phyloP scores from a whole-genome alignment of 441 rosid species.

The Pelargonium cotyledonis region DNA sequence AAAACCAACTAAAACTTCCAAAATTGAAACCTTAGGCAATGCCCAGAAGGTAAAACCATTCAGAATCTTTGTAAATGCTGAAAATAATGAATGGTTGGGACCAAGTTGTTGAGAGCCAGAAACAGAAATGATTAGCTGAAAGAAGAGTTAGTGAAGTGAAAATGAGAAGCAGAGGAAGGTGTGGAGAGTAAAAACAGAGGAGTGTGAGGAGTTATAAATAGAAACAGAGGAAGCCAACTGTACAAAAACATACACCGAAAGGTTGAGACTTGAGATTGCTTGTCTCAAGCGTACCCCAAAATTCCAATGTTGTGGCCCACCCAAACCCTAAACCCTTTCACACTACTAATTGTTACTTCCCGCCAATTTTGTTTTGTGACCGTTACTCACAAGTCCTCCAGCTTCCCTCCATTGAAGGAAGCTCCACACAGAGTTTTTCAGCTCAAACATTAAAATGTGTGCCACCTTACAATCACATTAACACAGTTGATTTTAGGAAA shows the following conservation, averaged over 20 bases:
- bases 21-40: background rate
- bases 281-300: slow-evolving; percentile 40
- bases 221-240: slow-evolving; percentile 13
- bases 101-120: background rate
- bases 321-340: slow-evolving; percentile 4
- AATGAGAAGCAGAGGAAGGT: slow-evolving; percentile 15
- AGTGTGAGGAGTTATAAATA: slow-evolving; percentile 29
- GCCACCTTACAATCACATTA: no score
- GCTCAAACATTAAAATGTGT: background rate
- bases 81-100: background rate
- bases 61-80: slow-evolving; percentile 16
- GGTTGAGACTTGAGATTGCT: slow-evolving; percentile 46
- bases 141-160: slow-evolving; percentile 10
- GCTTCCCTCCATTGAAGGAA: background rate
- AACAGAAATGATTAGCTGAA: background rate
- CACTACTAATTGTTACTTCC: slow-evolving; percentile 32
- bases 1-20: background rate
- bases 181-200: slow-evolving; percentile 34
- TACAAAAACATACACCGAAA: slow-evolving; percentile 52
- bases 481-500: no score
- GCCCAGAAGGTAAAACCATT: slow-evolving; percentile 24
- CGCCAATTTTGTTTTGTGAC: slow-evolving; percentile 28
- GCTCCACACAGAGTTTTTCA: background rate
- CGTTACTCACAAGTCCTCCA: background rate
- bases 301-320: slow-evolving; percentile 62